Evolutionary conservation across 2,329 filamentous ascomycete species (phyloP).

Genomic region (Fusarium longipes): DNA sequence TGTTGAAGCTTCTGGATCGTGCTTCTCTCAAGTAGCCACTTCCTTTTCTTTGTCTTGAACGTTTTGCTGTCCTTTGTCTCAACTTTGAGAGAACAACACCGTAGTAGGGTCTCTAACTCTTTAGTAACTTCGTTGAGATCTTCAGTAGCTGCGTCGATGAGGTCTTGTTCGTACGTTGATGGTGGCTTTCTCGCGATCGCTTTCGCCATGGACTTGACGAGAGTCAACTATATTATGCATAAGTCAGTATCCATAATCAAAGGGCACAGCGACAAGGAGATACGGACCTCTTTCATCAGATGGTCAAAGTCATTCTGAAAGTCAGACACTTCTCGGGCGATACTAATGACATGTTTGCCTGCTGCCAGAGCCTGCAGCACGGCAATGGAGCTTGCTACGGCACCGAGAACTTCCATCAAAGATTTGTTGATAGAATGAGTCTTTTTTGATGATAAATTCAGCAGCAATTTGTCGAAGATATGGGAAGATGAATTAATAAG

Average conservation of each 20-base stretch:
- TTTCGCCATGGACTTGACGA: conserved; percentile 10
- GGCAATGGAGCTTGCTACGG: conserved; percentile 25
- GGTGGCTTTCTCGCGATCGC: neutral
- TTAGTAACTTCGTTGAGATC: neutral
- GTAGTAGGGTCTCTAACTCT: conserved; percentile 9
- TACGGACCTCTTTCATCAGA: conserved; percentile 12
- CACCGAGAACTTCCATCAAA: conserved; percentile 25
- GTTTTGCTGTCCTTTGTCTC: neutral
- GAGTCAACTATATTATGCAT: neutral
- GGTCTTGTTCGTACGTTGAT: neutral
- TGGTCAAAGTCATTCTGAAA: conserved; percentile 25
- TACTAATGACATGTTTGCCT: conserved; percentile 8
- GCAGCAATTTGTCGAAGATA: too few relatives aligned
- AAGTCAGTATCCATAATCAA: neutral
- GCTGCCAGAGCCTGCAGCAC: conserved; percentile 16
- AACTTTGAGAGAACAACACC: neutral
- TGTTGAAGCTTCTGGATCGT: conserved; percentile 20
- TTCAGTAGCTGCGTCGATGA: neutral
- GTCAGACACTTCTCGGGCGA: conserved; percentile 13
- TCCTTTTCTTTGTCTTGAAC: conserved; percentile 9
- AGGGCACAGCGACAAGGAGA: accelerated
- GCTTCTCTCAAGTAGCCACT: conserved; percentile 13
- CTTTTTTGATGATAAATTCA: neutral
- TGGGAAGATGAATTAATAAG: too few relatives aligned
- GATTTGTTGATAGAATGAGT: neutral